Evolutionary conservation across 1,139 yeast species (phyloP).

Genomic region (Fermentozyma sake): DNA sequence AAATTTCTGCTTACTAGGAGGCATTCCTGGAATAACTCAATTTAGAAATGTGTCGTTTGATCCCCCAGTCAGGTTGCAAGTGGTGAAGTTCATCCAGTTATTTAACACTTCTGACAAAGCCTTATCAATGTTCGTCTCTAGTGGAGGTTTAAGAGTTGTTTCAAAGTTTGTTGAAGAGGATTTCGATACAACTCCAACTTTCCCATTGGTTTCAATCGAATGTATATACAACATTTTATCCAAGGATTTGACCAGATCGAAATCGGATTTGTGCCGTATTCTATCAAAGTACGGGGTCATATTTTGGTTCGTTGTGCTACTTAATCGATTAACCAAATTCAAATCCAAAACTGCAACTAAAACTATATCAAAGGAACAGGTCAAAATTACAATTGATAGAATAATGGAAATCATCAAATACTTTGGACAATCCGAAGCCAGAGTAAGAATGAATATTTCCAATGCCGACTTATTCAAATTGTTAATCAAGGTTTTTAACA

Average conservation of each 20-base stretch:
- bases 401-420: constrained; percentile 36
- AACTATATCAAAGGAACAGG: constrained; percentile 15
- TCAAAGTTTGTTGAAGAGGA: constrained; percentile 54
- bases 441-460: constrained; percentile 37
- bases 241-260: constrained; percentile 41
- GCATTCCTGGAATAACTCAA: constrained; percentile 48
- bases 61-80: constrained; percentile 36
- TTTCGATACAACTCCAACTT: constrained; percentile 38
- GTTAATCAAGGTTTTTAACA: constrained; percentile 34
- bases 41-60: constrained; percentile 37
- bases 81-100: constrained; percentile 39
- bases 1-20: constrained; percentile 53
- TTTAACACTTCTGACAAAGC: constrained; percentile 36
- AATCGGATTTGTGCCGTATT: constrained; percentile 53
- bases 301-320: constrained; percentile 45
- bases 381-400: constrained; percentile 30
- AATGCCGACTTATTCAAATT: constrained; percentile 44
- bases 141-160: constrained; percentile 53
- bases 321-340: constrained; percentile 26
- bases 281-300: constrained; percentile 46
- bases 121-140: constrained; percentile 47
- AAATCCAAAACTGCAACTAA: constrained; percentile 8
- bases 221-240: constrained; percentile 42
- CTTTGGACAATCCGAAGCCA: constrained; percentile 42
- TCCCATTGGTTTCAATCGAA: constrained; percentile 45